These are phyloP conservation scores for Penicillium sp. DNA, from an alignment of 2,329 filamentous ascomycete genomes.

Conservation along the genomic window DNA sequence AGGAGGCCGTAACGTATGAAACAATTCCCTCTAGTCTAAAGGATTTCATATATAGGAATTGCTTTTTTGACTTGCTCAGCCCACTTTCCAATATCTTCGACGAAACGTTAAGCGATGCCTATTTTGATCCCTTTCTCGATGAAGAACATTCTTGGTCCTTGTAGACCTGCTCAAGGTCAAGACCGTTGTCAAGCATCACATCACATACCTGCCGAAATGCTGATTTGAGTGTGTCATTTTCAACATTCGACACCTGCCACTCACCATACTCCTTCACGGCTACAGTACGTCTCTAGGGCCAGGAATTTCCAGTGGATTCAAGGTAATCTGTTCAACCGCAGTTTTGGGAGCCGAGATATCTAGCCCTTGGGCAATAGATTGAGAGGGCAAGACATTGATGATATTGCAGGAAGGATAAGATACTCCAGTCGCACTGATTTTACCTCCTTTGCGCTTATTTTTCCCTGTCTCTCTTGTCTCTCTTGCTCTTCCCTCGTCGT, in stretches of 20 bases:
- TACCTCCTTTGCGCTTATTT: slow-evolving; percentile 7
- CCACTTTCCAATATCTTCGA: slow-evolving; percentile 6
- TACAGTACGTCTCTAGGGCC: background rate
- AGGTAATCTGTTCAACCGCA: background rate
- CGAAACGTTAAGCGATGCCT: slow-evolving; percentile 11
- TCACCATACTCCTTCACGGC: slow-evolving; percentile 7
- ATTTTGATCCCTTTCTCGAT: slow-evolving; percentile 8
- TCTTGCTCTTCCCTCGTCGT: slow-evolving; percentile 5
- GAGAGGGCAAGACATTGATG: background rate
- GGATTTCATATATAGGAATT: slow-evolving; percentile 10
- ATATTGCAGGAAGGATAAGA: too few species aligned
- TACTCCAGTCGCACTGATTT: background rate
- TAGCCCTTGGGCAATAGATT: background rate
- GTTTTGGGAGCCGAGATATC: background rate
- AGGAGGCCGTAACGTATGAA: background rate
- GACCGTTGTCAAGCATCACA: slow-evolving; percentile 2
- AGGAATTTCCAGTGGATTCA: slow-evolving; percentile 3
- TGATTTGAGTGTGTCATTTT: slow-evolving; percentile 2
- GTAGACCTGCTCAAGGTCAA: slow-evolving; percentile 10
- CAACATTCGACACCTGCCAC: slow-evolving; percentile 3
- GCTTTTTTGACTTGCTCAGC: slow-evolving; percentile 5
- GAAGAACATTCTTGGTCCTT: slow-evolving; percentile 8
- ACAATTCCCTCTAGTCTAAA: slow-evolving; percentile 5
- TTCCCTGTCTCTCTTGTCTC: background rate
- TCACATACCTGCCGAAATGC: background rate